phyloP scores from a whole-genome alignment of 305 asterid genomes.

The Petunia hybrid region DNA sequence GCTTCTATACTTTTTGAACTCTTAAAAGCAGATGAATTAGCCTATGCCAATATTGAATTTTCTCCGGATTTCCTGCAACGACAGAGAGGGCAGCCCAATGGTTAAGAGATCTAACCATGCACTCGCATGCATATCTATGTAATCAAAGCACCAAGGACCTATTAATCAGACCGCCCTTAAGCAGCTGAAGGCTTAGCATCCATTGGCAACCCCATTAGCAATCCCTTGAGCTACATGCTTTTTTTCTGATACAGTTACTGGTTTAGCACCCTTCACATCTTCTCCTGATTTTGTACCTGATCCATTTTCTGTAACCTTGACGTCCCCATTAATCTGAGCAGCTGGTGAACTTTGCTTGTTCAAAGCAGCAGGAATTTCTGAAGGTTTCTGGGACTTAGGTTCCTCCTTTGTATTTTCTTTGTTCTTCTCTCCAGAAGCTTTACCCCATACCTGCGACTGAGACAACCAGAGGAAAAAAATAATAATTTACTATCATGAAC shows the following conservation, averaged over 20 bases:
- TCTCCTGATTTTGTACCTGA: conserved; percentile 35
- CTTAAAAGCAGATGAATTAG: conserved; percentile 17
- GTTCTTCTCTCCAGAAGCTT: conserved; percentile 51
- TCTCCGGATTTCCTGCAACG: not conserved
- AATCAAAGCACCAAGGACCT: conserved; percentile 20
- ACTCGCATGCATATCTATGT: not conserved
- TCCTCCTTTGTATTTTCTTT: conserved; percentile 48
- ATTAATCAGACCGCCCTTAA: conserved; percentile 27
- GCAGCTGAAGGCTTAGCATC: conserved; percentile 48
- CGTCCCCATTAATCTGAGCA: conserved; percentile 35
- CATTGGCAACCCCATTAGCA: conserved; percentile 41
- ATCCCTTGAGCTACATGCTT: conserved; percentile 42
- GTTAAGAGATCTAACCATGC: conserved; percentile 5
- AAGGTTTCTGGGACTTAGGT: conserved; percentile 36
- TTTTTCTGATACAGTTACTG: conserved; percentile 39
- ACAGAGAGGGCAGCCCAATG: conserved; percentile 6
- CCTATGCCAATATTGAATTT: not conserved
- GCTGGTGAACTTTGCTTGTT: conserved; percentile 32
- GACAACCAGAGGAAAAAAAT: not conserved
- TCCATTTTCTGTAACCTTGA: conserved; percentile 33
- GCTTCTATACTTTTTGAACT: conserved; percentile 24
- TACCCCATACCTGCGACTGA: conserved; percentile 56
- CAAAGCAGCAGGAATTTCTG: conserved; percentile 36
- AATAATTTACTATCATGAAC: not conserved
- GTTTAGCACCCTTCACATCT: conserved; percentile 29